Base-by-base conservation (phyloP, 768 basidiomycete genomes). In the Termitomyces eurrhizus region DNA sequence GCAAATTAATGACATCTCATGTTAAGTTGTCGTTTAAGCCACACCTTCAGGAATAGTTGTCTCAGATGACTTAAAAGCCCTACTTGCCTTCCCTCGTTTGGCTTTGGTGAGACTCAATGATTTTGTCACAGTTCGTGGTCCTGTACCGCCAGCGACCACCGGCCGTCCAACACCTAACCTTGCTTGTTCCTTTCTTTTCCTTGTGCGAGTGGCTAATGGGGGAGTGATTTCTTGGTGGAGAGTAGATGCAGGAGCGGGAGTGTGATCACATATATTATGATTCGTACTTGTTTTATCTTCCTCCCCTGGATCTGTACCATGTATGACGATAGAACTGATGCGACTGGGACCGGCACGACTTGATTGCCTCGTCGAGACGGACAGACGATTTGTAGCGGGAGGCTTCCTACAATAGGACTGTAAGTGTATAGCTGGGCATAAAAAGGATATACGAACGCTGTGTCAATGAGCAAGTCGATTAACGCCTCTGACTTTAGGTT, bases 401-500 rank as follows among this genome's bases (percentile, higher is more conserved):
- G 61, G 60, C 60, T 57, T 49, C 26, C 66, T 57, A 41, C 44
- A 52, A 41, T 26, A 37, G 21, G 26, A 13, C 24, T 42, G 52
- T 13, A 21, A 36, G 29, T 2, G 52, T 35, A 58, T 29, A 26
- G 57, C 60, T 37, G 53, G 63, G 62, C 50, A 35, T 41, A 16
- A 1, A 63, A 44, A 50, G 55, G 21, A 53, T 52, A 4, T n/a
- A 70, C 76, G 56, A 64, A 83, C 81, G 78, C 78, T 55, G 79
- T 81, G 65, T 87, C 83, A 14, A 90, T 75, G 32, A 93, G 75
- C 18, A 90, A 77, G 68, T 91, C 87, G 67, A 93, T 90, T 63
- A 93, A 76, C 51, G 84, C 86, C 67, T 91, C 89, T 26, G 88
- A 83, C 77, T 90, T 92, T 68, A 92, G 81, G 73, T 92, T 92